These are phyloP conservation scores for Herpomyces periplanetae DNA, from an alignment of 2,329 filamentous ascomycete genomes.

Conservation along the genomic window DNA sequence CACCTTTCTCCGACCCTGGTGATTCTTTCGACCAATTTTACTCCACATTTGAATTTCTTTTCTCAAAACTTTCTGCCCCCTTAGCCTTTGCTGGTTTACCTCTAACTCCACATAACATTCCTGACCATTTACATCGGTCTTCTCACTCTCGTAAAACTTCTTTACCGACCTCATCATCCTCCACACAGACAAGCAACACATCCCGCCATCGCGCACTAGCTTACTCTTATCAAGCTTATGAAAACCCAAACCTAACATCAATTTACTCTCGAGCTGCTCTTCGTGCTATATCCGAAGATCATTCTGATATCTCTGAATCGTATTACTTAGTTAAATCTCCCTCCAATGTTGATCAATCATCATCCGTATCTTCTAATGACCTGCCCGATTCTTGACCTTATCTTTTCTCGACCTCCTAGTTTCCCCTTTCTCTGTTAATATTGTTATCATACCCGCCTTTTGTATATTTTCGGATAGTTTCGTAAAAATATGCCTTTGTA, in stretches of 20 bases:
- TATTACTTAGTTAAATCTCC: no score
- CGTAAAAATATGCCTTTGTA: no score
- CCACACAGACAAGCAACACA: conserved; percentile 5
- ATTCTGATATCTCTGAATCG: no score
- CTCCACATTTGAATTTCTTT: conserved; percentile 50
- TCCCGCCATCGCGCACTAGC: background rate
- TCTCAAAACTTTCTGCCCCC: conserved; percentile 57
- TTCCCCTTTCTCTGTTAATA: no score
- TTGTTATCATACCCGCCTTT: no score
- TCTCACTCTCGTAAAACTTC: conserved; percentile 5
- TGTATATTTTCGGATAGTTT: no score
- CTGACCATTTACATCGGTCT: conserved; percentile 3
- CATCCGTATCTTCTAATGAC: no score
- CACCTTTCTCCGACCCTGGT: conserved; percentile 11
- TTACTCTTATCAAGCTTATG: conserved; percentile 5
- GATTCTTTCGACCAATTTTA: conserved; percentile 73
- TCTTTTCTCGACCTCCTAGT: no score
- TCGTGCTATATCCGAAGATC: conserved; percentile 26
- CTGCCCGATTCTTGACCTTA: no score
- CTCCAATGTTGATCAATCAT: no score
- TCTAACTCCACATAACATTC: conserved; percentile 10
- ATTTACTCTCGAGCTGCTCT: conserved; percentile 59
- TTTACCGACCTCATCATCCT: conserved; percentile 4
- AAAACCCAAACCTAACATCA: conserved; percentile 28
- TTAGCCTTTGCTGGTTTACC: conserved; percentile 75